Conservation (phyloP, 768 basidiomycete species). For the Mycena polygramma region DNA sequence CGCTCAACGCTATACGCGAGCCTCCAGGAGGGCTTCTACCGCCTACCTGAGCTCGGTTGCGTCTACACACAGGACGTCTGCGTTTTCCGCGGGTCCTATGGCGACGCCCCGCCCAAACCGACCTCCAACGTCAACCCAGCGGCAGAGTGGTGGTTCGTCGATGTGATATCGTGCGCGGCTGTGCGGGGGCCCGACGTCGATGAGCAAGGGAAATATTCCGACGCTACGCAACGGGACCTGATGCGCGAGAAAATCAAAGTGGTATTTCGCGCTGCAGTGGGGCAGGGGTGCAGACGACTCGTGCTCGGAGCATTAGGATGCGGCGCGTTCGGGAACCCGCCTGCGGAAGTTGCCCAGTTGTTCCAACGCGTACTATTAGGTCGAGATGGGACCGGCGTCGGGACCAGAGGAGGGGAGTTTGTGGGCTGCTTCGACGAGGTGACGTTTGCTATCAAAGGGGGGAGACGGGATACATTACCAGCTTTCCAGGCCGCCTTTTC, state of each 20-base stretch:
- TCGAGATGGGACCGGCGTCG: conserved; percentile 31
- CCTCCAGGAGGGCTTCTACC: conserved; percentile 37
- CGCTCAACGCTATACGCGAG: conserved; percentile 38
- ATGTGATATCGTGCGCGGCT: conserved; percentile 41
- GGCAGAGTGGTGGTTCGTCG: conserved; percentile 38
- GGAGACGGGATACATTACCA: conserved; percentile 41
- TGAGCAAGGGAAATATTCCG: conserved; percentile 28
- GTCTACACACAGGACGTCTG: conserved; percentile 40
- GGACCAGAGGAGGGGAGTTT: conserved; percentile 37
- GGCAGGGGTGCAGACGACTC: conserved; percentile 30
- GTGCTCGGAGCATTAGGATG: conserved; percentile 41
- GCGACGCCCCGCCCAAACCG: neutral
- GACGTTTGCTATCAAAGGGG: conserved; percentile 38
- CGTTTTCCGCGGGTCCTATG: conserved; percentile 39
- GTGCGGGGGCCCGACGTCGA: conserved; percentile 38
- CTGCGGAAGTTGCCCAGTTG: conserved; percentile 36
- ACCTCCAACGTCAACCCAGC: conserved; percentile 26
- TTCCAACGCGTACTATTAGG: conserved; percentile 38
- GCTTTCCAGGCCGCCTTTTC: conserved; percentile 22
- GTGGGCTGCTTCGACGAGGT: conserved; percentile 39
- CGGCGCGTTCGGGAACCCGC: conserved; percentile 39
- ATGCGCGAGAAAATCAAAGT: conserved; percentile 42
- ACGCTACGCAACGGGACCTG: conserved; percentile 32
- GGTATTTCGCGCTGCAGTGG: conserved; percentile 34
- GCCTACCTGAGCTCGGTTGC: conserved; percentile 38